Base-by-base conservation (phyloP, 1,139 yeast species). In the Hemisphaericaspora xylofermentans region DNA sequence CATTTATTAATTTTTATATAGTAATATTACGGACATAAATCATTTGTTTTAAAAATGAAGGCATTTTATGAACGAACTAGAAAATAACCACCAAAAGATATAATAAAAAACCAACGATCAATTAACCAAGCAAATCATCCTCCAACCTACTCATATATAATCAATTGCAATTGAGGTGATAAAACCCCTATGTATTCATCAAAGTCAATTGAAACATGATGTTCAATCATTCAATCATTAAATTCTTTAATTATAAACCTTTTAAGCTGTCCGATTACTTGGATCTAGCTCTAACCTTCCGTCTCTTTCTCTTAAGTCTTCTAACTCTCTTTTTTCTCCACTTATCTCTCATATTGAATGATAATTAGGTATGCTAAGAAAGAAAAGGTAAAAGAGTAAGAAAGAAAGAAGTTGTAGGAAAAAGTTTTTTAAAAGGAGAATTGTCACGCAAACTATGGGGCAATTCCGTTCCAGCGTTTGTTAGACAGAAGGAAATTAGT, bases 301-400 rank as follows among this genome's bases (percentile, higher is more conserved):
- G 95, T 85, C 97, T 86, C 95, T 89, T 89, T 84, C 96, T 87
- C 86, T 89, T 89, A 72, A 89, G 88, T 88, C 96, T 88, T 88
- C 97, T 88, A 78, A 85, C 95, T 88, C 97, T 88, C 95, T 89
- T 89, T 86, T 89, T 89, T 88, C 96, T 88, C 97, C 96, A 88
- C 84, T 85, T 85, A 77, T 82, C 80, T 83, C 95, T 84, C 95
- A 85, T 85, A 52, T 57, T 71, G 65, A 68, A 61, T 52, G 63
- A 63, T 59, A 59, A 57, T 56, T 53, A 57, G 59, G 59, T 54
- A 46, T 50, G 49, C 46, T 39, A 25, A 42, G 35, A 35, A 27
- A 31, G 24, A 35, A 44, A 38, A 36, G 35, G 39, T 35, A 50
- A 47, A 46, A 50, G 42, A 37, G 40, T 38, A 40, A 43, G 36